Evolutionary conservation across 176 grass and related monocot genomes (phyloP).

Genomic region (Microstegium vimineum): DNA sequence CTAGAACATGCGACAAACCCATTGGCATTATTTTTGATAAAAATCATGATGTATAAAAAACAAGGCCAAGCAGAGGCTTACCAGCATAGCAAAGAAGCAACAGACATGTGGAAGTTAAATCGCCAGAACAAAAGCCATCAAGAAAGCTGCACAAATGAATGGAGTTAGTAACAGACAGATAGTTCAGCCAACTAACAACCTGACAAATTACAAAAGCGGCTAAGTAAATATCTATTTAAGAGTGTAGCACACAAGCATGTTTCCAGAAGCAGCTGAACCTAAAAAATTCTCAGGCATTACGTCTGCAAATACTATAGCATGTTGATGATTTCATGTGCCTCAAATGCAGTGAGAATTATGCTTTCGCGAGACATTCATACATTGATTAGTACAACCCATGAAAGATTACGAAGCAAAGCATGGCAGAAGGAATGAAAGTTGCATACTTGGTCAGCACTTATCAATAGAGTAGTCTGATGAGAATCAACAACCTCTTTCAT

Average conservation of each 20-base stretch:
- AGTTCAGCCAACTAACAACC: too few relatives aligned
- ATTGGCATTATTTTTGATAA: too few relatives aligned
- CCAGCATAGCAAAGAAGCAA: too few relatives aligned
- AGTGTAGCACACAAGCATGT: not conserved
- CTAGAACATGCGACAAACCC: too few relatives aligned
- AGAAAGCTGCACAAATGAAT: too few relatives aligned
- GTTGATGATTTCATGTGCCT: not conserved
- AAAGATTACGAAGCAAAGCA: not conserved
- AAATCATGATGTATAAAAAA: too few relatives aligned
- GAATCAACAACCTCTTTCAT: conserved; percentile 50
- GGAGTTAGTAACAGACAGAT: too few relatives aligned
- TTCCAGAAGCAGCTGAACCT: conserved; percentile 6
- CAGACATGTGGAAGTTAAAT: too few relatives aligned
- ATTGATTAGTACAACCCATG: not conserved
- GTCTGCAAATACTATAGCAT: not conserved
- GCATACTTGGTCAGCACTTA: conserved; percentile 76
- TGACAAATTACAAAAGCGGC: not conserved
- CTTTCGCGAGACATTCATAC: not conserved
- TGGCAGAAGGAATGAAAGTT: not conserved
- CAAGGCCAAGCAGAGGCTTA: too few relatives aligned
- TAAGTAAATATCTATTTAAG: not conserved
- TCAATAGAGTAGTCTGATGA: conserved; percentile 58
- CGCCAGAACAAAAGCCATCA: too few relatives aligned
- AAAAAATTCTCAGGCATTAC: not conserved
- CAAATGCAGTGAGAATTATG: not conserved